Evolutionary conservation across 805 yeast species (phyloP).

Genomic region (Candida lessepsii): DNA sequence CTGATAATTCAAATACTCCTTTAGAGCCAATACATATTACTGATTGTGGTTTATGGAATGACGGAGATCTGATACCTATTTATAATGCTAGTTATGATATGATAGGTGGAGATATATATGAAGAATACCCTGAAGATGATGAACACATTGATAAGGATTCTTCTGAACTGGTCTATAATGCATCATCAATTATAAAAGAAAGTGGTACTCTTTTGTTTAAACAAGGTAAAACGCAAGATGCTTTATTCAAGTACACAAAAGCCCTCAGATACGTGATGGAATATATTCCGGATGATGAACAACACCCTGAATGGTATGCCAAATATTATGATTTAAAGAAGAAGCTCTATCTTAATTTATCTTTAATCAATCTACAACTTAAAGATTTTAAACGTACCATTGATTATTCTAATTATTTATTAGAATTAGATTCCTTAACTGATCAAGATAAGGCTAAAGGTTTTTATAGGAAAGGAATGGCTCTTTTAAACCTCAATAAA

Average conservation of each 20-base stretch:
- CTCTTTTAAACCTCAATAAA: constrained; percentile 43
- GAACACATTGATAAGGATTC: constrained; percentile 55
- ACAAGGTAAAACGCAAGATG: constrained; percentile 47
- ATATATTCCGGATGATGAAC: constrained; percentile 66
- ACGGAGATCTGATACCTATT: constrained; percentile 52
- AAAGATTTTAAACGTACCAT: constrained; percentile 48
- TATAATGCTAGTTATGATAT: constrained; percentile 59
- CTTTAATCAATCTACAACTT: constrained; percentile 52
- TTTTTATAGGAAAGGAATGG: constrained; percentile 52
- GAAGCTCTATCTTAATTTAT: constrained; percentile 58
- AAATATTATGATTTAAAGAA: constrained; percentile 53
- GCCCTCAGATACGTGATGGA: constrained; percentile 70
- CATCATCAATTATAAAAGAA: constrained; percentile 56
- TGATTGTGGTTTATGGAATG: constrained; percentile 66
- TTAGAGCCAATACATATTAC: constrained; percentile 44
- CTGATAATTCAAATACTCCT: constrained; percentile 43
- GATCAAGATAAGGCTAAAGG: constrained; percentile 55
- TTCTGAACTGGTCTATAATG: constrained; percentile 50
- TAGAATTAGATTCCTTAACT: constrained; percentile 46
- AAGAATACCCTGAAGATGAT: constrained; percentile 79
- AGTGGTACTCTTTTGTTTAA: constrained; percentile 65
- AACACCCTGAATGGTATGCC: constrained; percentile 49
- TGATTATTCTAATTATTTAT: constrained; percentile 53
- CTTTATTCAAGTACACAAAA: constrained; percentile 63
- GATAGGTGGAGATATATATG: constrained; percentile 69